Base-by-base conservation (phyloP, 2,329 filamentous ascomycete species). In the Colletotrichum aenigma region DNA sequence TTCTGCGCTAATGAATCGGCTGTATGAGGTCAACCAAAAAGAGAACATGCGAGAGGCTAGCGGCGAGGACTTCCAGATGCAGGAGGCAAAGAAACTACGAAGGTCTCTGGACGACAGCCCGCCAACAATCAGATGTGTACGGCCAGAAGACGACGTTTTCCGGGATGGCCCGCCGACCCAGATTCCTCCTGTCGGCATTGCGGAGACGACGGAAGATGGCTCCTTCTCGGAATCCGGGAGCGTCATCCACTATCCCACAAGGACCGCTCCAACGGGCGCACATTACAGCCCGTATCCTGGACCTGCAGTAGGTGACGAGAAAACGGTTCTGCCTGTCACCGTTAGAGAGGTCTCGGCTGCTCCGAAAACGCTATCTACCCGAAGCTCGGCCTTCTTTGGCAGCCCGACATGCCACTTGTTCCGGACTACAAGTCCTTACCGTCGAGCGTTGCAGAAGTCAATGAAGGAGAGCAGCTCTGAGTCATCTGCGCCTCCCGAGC, bases 1-100 rank as follows among this genome's bases (percentile, higher is more conserved):
- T 79, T 91, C 91, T 7, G 92, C 92, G 2, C 84, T 94, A n/a
- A 90, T 94, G 83, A 90, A 90, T 76, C 86, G 87, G 38, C 82
- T 91, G 56, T 82, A 86, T 12, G 86, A 88, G 13, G 85, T 84
- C 3, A 84, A 84, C 52, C 34, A 55, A 24, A 64, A 32, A 16
- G 26, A 61, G 7, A 34, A 65, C 15, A 18, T 70, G 15, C 56
- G 28, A 48, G 43, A 48, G 43, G 43, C 18, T 10, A 48, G 43
- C 18, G n/a, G 5, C 43, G 43, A 48, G 43, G n/a, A 48, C n/a
- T 48, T 21, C 43, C 43, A 48, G 43, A 48, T 21, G 43, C 43
- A 48, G 10, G 43, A 48, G n/a, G 18, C 10, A 48, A 48, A 48
- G 43, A 48, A 21, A 21, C 7, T 28, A 38, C 24, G 21, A 34